These are phyloP conservation scores for Hammondia hammondi DNA, from an alignment of 169 alveolate genomes.

Conservation along the genomic window DNA sequence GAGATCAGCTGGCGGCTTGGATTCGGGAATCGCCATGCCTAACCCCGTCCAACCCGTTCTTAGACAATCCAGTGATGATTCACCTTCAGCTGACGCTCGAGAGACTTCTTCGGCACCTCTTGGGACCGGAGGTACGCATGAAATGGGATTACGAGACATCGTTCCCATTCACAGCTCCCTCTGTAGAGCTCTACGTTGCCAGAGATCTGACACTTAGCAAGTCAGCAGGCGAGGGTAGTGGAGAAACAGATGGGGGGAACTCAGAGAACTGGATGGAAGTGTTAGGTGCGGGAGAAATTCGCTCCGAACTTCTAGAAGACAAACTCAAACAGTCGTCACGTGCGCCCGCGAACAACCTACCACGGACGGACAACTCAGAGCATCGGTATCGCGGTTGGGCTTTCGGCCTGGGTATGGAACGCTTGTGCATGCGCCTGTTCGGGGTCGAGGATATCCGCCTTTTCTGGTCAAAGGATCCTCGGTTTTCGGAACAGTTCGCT, in stretches of 20 bases:
- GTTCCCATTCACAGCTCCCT: conserved; percentile 89
- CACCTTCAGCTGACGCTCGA: conserved; percentile 80
- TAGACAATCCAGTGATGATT: conserved; percentile 72
- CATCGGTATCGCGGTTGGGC: conserved; percentile 86
- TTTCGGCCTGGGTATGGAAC: conserved; percentile 88
- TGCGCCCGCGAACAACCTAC: neutral
- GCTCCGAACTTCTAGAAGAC: conserved; percentile 77
- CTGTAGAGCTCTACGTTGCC: conserved; percentile 84
- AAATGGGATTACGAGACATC: conserved; percentile 84
- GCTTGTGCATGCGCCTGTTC: conserved; percentile 87
- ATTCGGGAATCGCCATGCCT: conserved; percentile 54
- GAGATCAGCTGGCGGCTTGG: neutral
- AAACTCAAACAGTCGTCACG: neutral
- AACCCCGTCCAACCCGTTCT: conserved; percentile 58
- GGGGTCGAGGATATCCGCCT: conserved; percentile 86
- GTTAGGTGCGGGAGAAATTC: conserved; percentile 89
- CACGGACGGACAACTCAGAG: conserved; percentile 32
- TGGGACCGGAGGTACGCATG: conserved; percentile 78
- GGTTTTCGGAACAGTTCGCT: conserved; percentile 81
- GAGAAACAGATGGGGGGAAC: neutral
- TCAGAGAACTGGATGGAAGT: conserved; percentile 84
- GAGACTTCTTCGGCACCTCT: conserved; percentile 77
- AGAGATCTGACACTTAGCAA: neutral
- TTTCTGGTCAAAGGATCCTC: conserved; percentile 86
- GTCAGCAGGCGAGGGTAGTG: neutral